A percentile compares a stretch with the other conserved stretches of the same genome.
phyloP scores from a whole-genome alignment of 139 green algal species.

The Picochlorum costavermella region DNA sequence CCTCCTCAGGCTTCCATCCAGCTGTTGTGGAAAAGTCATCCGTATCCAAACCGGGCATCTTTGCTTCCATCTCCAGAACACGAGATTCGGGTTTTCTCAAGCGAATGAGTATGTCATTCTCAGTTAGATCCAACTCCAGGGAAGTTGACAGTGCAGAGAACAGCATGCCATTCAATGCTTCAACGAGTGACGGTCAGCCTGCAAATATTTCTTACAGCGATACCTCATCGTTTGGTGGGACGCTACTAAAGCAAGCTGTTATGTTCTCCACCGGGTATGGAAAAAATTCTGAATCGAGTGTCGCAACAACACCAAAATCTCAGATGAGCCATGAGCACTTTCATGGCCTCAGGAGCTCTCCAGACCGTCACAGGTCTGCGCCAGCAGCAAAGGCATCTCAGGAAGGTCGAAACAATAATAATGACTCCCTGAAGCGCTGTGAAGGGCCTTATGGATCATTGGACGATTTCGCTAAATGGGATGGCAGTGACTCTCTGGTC shows the following conservation, averaged over 20 bases:
- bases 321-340: background rate
- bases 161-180: background rate
- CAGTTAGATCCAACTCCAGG: too few relatives aligned
- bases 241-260: too few relatives aligned
- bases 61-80: background rate
- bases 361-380: background rate
- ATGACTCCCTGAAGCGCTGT: background rate
- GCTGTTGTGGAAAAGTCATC: background rate
- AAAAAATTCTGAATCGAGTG: background rate
- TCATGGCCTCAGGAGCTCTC: background rate
- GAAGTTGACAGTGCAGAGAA: background rate
- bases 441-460: background rate
- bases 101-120: too few relatives aligned
- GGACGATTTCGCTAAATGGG: constrained; percentile 19
- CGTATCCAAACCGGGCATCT: background rate
- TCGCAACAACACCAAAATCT: background rate
- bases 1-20: constrained; percentile 7
- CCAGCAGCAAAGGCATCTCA: background rate
- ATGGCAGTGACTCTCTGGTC: constrained; percentile 16
- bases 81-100: background rate
- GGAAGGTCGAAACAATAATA: background rate
- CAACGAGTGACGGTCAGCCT: too few relatives aligned
- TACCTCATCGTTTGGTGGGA: too few relatives aligned
- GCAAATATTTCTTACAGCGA: too few relatives aligned
- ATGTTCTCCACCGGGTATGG: background rate